phyloP scores from a whole-genome alignment of 345 rosid species.

The Raphanus raphanistrum region DNA sequence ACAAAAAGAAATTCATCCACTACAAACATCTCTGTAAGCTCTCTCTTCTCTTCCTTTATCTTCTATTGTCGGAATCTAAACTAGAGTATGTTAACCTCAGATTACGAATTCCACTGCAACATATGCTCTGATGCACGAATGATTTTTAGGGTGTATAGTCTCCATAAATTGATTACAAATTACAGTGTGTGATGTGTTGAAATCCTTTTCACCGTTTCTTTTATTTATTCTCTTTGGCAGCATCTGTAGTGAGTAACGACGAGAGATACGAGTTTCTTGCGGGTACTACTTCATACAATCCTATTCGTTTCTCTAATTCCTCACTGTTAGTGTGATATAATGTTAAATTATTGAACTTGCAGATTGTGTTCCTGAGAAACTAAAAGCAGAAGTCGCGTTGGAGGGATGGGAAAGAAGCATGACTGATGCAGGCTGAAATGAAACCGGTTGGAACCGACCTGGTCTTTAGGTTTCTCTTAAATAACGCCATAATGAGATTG shows the following conservation, averaged over 20 bases:
- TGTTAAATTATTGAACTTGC: background rate
- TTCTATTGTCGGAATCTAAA: background rate
- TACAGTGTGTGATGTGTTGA: background rate
- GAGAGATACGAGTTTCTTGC: constrained; percentile 78
- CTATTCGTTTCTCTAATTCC: background rate
- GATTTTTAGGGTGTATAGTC: background rate
- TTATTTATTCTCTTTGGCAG: constrained; percentile 47
- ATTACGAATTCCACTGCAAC: background rate
- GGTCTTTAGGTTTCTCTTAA: background rate
- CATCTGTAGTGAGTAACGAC: constrained; percentile 56
- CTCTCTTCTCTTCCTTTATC: background rate
- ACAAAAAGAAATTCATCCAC: constrained; percentile 59
- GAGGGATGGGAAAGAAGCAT: constrained; percentile 42
- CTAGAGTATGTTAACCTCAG: background rate
- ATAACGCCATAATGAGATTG: background rate
- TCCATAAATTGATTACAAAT: background rate
- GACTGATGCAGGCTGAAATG: constrained; percentile 37
- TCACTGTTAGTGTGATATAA: background rate
- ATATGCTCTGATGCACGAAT: background rate
- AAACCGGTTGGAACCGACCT: constrained; percentile 1
- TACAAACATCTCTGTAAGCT: constrained; percentile 76
- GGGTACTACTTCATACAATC: constrained; percentile 43
- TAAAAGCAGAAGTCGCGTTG: constrained; percentile 63
- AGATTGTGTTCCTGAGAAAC: constrained; percentile 81
- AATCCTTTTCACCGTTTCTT: background rate